phyloP scores from a whole-genome alignment of 2,329 filamentous ascomycete genomes.

The Sporothrix euskadiensis region DNA sequence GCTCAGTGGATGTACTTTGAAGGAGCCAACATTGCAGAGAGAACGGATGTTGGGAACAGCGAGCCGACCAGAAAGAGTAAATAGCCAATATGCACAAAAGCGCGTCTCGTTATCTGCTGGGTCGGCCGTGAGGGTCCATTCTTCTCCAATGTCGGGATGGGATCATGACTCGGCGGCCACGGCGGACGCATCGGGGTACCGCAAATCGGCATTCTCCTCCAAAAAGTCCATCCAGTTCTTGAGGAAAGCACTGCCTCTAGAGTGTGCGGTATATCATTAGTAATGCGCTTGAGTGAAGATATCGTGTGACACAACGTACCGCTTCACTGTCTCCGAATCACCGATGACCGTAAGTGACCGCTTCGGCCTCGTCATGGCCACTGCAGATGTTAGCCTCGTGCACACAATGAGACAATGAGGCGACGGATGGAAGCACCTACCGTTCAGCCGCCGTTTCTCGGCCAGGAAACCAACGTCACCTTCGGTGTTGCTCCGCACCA shows the following conservation, averaged over 20 bases:
- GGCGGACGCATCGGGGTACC: constrained; percentile 72
- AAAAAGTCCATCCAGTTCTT: constrained; percentile 89
- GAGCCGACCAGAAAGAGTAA: neutral
- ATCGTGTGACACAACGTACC: constrained; percentile 49
- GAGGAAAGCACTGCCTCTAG: constrained; percentile 79
- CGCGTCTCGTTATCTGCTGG: neutral
- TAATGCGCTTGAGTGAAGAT: neutral
- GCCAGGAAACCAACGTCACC: constrained; percentile 90
- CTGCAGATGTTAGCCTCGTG: constrained; percentile 47
- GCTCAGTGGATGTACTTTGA: neutral
- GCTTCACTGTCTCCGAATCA: constrained; percentile 88
- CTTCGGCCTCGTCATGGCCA: constrained; percentile 94
- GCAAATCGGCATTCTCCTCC: constrained; percentile 84
- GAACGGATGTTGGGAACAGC: neutral
- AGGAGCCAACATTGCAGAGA: neutral
- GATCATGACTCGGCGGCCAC: constrained; percentile 34
- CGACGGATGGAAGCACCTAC: constrained; percentile 45
- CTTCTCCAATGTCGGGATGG: neutral
- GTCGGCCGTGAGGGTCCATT: neutral
- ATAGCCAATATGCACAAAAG: neutral
- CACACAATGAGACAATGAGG: constrained; percentile 33
- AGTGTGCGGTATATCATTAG: constrained; percentile 19
- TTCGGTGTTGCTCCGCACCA: constrained; percentile 87
- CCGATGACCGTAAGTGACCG: constrained; percentile 88
- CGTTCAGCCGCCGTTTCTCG: constrained; percentile 89